These are phyloP conservation scores for Globisporangium radiosum DNA, from an alignment of 352 stramenopile species.

Conservation along the genomic window DNA sequence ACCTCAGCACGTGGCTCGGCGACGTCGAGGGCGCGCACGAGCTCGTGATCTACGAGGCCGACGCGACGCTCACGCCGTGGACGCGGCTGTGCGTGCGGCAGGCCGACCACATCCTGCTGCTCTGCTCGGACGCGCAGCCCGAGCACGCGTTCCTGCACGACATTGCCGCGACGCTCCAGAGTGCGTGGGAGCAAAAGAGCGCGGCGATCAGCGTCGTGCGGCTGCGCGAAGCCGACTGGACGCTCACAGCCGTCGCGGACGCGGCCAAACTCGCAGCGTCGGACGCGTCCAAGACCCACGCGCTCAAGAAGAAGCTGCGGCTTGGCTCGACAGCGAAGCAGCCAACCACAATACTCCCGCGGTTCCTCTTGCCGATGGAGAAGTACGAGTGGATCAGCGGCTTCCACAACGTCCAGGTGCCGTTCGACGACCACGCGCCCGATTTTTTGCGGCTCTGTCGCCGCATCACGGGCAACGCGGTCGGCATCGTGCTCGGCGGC, in stretches of 20 bases:
- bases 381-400: conserved; percentile 84
- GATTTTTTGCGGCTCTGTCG: conserved; percentile 86
- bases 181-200: conserved; percentile 69
- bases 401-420: conserved; percentile 82
- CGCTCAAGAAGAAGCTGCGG: conserved; percentile 50
- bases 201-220: conserved; percentile 71
- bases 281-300: conserved; percentile 43
- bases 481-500: conserved; percentile 92
- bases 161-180: conserved; percentile 57
- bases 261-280: conserved; percentile 36
- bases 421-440: conserved; percentile 59
- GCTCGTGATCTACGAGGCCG: conserved; percentile 78
- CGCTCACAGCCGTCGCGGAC: conserved; percentile 41
- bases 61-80: conserved; percentile 64
- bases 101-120: conserved; percentile 75
- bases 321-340: conserved; percentile 32
- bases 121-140: conserved; percentile 68
- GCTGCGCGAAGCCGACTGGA: conserved; percentile 74
- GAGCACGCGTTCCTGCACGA: conserved; percentile 67
- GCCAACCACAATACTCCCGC: conserved; percentile 38
- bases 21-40: conserved; percentile 76
- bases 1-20: conserved; percentile 73
- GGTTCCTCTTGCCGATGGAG: conserved; percentile 72
- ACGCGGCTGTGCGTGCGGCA: conserved; percentile 82
- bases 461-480: conserved; percentile 87